Conservation (phyloP, 73 alveolate species). For the Tetrahymena thermophila region DNA sequence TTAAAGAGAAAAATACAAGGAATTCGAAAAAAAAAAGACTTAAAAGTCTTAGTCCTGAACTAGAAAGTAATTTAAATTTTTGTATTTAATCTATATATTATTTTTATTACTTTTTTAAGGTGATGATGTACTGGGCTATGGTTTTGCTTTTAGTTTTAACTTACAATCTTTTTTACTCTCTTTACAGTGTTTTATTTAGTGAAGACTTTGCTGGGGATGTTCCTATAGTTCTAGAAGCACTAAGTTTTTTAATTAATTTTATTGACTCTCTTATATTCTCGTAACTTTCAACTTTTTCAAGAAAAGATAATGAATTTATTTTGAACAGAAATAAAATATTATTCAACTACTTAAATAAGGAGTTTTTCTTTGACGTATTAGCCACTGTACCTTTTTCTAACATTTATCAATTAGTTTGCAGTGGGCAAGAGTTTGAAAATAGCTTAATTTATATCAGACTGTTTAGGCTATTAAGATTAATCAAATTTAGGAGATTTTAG, state of each 20-base stretch:
- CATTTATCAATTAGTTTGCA: neutral
- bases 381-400: neutral
- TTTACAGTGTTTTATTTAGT: neutral
- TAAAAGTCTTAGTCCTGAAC: neutral
- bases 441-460: neutral
- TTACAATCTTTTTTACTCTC: neutral
- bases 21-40: neutral
- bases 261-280: neutral
- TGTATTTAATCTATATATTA: neutral
- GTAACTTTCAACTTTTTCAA: neutral
- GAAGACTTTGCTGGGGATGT: neutral
- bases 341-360: neutral
- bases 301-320: neutral
- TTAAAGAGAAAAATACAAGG: no score
- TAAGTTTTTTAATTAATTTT: neutral
- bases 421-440: neutral
- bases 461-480: neutral
- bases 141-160: neutral
- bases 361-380: neutral
- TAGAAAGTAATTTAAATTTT: conserved; percentile 31
- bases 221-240: neutral
- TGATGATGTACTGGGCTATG: neutral
- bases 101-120: neutral
- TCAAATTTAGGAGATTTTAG: neutral
- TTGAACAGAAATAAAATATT: neutral